Percentiles rank a stretch among this genome's conserved stretches.
phyloP scores from a whole-genome alignment of 768 basidiomycete genomes.

The Suillus subaureus region DNA sequence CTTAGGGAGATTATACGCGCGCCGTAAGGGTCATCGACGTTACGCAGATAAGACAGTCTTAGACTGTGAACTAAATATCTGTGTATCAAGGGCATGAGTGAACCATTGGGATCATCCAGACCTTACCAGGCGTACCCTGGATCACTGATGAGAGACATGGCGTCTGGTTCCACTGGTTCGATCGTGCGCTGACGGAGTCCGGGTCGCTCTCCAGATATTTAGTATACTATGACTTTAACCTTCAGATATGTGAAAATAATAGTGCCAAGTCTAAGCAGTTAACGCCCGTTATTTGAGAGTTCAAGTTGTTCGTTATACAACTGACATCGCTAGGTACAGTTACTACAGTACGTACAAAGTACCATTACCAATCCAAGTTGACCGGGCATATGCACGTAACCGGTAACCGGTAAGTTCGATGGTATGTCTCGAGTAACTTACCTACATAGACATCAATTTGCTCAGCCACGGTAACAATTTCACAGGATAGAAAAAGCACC shows the following conservation, averaged over 20 bases:
- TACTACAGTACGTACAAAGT: not conserved
- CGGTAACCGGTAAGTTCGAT: not conserved
- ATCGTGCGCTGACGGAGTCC: not conserved
- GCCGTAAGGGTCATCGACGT: slow-evolving; percentile 86
- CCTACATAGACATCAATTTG: not conserved
- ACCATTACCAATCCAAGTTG: not conserved
- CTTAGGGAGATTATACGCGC: slow-evolving; percentile 79
- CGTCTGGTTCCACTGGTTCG: not conserved
- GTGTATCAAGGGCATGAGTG: slow-evolving; percentile 8
- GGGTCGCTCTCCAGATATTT: not conserved
- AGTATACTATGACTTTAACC: not conserved
- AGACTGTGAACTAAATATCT: slow-evolving; percentile 84
- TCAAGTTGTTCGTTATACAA: not conserved
- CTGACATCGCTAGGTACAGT: not conserved
- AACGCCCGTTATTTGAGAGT: not conserved
- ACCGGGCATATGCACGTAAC: not conserved
- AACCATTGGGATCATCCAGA: not conserved
- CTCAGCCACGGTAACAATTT: not conserved
- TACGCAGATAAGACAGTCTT: slow-evolving; percentile 84
- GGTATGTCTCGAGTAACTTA: not conserved
- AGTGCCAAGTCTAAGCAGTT: not conserved
- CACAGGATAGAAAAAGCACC: not conserved
- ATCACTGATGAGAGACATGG: slow-evolving; percentile 67
- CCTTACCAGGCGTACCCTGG: slow-evolving; percentile 47
- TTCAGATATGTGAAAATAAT: not conserved